phyloP scores from a whole-genome alignment of 495 filamentous ascomycete genomes.

The Podospora sp. region DNA sequence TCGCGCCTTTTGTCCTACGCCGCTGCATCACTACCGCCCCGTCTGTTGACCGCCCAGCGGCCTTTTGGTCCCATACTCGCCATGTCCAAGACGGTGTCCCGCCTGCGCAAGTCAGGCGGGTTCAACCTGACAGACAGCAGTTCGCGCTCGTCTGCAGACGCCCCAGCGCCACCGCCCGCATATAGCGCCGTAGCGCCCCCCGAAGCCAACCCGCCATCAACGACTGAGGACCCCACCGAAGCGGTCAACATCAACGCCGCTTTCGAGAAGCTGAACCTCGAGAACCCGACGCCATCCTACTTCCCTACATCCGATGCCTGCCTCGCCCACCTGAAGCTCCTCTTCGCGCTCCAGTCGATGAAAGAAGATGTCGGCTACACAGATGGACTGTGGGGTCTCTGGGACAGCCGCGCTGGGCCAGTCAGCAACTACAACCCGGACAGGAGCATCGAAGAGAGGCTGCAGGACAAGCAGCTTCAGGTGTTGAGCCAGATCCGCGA shows the following conservation, averaged over 20 bases:
- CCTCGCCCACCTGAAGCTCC: slow-evolving; percentile 75
- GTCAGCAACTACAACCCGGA: slow-evolving; percentile 27
- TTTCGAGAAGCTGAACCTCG: slow-evolving; percentile 44
- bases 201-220: background rate
- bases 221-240: slow-evolving; percentile 1
- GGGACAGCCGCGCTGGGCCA: slow-evolving; percentile 50
- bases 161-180: slow-evolving; percentile 4
- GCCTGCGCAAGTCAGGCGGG: background rate
- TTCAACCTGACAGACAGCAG: background rate
- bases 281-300: slow-evolving; percentile 23
- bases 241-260: slow-evolving; percentile 42
- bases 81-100: background rate
- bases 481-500: slow-evolving; percentile 61
- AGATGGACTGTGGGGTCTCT: slow-evolving; percentile 67
- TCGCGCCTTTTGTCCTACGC: background rate
- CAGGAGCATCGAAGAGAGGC: slow-evolving; percentile 29
- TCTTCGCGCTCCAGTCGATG: slow-evolving; percentile 68
- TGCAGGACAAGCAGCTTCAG: slow-evolving; percentile 33
- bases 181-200: slow-evolving; percentile 8
- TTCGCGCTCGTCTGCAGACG: background rate
- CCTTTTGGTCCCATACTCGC: background rate
- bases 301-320: slow-evolving; percentile 50
- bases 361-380: slow-evolving; percentile 65
- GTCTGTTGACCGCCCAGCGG: background rate
- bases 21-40: background rate